These are phyloP conservation scores for Aspergillus glaucus DNA, from an alignment of 2,329 filamentous ascomycete genomes.

Conservation along the genomic window DNA sequence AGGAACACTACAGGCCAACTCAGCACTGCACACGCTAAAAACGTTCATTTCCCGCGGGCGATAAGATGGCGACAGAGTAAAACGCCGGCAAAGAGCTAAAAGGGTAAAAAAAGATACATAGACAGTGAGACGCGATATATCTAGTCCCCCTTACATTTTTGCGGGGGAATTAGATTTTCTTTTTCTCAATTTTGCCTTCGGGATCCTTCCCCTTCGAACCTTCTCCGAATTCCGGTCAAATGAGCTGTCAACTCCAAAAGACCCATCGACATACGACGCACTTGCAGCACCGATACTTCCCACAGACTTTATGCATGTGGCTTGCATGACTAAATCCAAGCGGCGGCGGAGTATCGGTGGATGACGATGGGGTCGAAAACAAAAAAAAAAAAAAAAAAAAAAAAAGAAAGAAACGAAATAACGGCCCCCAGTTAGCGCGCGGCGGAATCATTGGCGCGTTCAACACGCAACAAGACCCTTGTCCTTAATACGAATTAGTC, in stretches of 20 bases:
- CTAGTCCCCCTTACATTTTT: slow-evolving; percentile 7
- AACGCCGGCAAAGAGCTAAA: background rate
- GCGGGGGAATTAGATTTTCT: slow-evolving; percentile 10
- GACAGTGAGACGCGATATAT: background rate
- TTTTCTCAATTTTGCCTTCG: slow-evolving; percentile 2
- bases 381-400: background rate
- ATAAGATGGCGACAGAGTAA: background rate
- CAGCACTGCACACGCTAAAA: too few species aligned
- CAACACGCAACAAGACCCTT: background rate
- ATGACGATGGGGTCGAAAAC: background rate
- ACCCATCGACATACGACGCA: slow-evolving; percentile 1
- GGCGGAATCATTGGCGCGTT: background rate
- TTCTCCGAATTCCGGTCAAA: background rate
- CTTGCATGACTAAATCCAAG: slow-evolving; percentile 8
- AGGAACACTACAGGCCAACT: too few species aligned
- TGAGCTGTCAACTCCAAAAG: background rate
- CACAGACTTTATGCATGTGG: slow-evolving; percentile 11
- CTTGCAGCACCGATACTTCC: slow-evolving; percentile 2
- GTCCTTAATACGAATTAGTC: background rate
- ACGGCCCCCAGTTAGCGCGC: background rate
- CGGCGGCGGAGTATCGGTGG: slow-evolving; percentile 1
- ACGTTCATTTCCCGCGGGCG: background rate
- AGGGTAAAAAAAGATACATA: background rate
- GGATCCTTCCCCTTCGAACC: background rate
- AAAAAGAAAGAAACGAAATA: background rate